These are phyloP conservation scores for Claviceps pazoutovae DNA, from an alignment of 2,329 filamentous ascomycete genomes.

Conservation along the genomic window DNA sequence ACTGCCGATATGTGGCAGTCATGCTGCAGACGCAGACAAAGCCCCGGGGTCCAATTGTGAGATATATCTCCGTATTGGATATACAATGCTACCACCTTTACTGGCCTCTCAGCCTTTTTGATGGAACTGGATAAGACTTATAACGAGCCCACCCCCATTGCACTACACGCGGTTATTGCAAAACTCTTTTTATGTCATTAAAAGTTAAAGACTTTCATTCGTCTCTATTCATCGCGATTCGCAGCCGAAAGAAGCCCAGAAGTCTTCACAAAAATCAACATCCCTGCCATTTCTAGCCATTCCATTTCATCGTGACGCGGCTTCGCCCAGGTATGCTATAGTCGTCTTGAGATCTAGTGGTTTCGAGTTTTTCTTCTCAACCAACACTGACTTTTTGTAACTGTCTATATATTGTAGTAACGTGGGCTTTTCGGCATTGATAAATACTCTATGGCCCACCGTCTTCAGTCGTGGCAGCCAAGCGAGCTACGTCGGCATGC, in stretches of 20 bases:
- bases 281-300: too few relatives aligned
- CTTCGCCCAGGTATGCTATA: neutral
- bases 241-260: neutral
- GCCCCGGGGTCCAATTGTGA: slow-evolving; percentile 6
- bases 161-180: neutral
- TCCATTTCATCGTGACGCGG: neutral
- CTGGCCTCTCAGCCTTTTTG: slow-evolving; percentile 1
- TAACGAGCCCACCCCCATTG: slow-evolving; percentile 9
- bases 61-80: slow-evolving; percentile 12
- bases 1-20: slow-evolving; percentile 11
- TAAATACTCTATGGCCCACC: slow-evolving; percentile 16
- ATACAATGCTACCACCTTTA: slow-evolving; percentile 4
- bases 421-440: slow-evolving; percentile 7
- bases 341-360: neutral
- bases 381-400: too few relatives aligned
- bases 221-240: neutral
- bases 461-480: slow-evolving; percentile 12
- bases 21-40: slow-evolving; percentile 2
- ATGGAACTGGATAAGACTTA: slow-evolving; percentile 5
- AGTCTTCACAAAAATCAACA: neutral
- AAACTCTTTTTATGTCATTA: slow-evolving; percentile 4
- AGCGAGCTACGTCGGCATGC: slow-evolving; percentile 23
- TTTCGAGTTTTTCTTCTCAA: neutral
- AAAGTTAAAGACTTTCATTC: slow-evolving; percentile 6
- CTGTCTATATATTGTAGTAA: neutral